phyloP scores from a whole-genome alignment of 495 filamentous ascomycete species.

The Penicillium diatomitis region DNA sequence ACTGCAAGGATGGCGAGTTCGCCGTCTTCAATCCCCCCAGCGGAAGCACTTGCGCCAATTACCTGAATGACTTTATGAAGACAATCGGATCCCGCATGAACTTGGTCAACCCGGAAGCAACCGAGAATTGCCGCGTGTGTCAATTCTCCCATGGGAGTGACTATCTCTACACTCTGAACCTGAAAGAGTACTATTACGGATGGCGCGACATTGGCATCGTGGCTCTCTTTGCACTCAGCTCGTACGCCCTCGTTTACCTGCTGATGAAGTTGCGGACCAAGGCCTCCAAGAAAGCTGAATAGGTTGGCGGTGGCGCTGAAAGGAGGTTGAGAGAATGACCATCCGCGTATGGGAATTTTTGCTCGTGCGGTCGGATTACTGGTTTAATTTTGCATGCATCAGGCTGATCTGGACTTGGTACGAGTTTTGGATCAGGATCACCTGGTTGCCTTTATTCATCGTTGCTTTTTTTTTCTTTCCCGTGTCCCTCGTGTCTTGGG shows the following conservation, averaged over 20 bases:
- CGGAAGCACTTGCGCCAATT: slow-evolving; percentile 46
- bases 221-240: slow-evolving; percentile 35
- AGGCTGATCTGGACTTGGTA: too few species aligned
- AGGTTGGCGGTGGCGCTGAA: neutral
- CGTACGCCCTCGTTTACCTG: slow-evolving; percentile 38
- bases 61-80: slow-evolving; percentile 42
- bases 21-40: slow-evolving; percentile 45
- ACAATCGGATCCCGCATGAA: slow-evolving; percentile 38
- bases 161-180: slow-evolving; percentile 29
- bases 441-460: too few species aligned
- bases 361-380: too few species aligned
- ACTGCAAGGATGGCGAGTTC: slow-evolving; percentile 50
- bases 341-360: too few species aligned
- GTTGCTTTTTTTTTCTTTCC: too few species aligned
- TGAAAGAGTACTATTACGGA: slow-evolving; percentile 34
- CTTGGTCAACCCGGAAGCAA: slow-evolving; percentile 46
- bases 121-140: slow-evolving; percentile 51
- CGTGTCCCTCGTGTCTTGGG: too few species aligned
- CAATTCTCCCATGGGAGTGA: slow-evolving; percentile 29
- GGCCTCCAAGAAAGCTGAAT: slow-evolving; percentile 32
- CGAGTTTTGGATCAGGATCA: too few species aligned
- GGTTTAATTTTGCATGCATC: too few species aligned
- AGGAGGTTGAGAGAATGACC: too few species aligned
- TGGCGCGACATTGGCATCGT: slow-evolving; percentile 37
- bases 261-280: slow-evolving; percentile 41